phyloP scores from a whole-genome alignment of 768 basidiomycete species.

The Rhodotorula toruloides region DNA sequence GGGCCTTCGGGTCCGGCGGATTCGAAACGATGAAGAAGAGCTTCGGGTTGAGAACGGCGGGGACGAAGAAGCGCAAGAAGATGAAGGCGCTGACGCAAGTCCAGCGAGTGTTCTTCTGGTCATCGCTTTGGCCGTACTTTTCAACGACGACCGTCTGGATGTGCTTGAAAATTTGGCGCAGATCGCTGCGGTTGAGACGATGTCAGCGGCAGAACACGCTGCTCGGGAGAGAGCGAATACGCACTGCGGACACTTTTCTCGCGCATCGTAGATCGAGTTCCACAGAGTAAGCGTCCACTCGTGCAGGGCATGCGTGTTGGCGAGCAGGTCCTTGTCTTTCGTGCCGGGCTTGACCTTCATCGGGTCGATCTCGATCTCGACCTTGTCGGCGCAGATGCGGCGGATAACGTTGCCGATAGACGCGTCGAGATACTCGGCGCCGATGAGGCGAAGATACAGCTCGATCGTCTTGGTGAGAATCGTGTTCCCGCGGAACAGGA shows the following conservation, averaged over 20 bases:
- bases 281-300: slow-evolving; percentile 76
- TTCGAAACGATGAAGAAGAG: slow-evolving; percentile 66
- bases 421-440: slow-evolving; percentile 70
- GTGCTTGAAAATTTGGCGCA: slow-evolving; percentile 40
- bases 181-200: slow-evolving; percentile 25
- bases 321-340: slow-evolving; percentile 55
- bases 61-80: slow-evolving; percentile 83
- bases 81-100: slow-evolving; percentile 84
- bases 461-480: slow-evolving; percentile 63
- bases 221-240: neutral
- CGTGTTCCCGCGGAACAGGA: slow-evolving; percentile 57
- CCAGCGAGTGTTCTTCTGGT: slow-evolving; percentile 54
- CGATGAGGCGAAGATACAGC: slow-evolving; percentile 72
- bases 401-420: slow-evolving; percentile 69
- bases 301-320: slow-evolving; percentile 63
- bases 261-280: slow-evolving; percentile 69
- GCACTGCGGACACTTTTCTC: slow-evolving; percentile 59
- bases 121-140: slow-evolving; percentile 27
- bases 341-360: slow-evolving; percentile 48
- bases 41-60: slow-evolving; percentile 82
- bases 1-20: slow-evolving; percentile 44
- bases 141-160: slow-evolving; percentile 36
- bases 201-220: neutral
- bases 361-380: slow-evolving; percentile 78
- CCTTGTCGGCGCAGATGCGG: slow-evolving; percentile 63